A percentile compares a stretch with the other conserved stretches of the same genome.
These are phyloP conservation scores for Fagopyrum homotropicum DNA, from an alignment of 148 eudicot genomes.

Conservation along the genomic window DNA sequence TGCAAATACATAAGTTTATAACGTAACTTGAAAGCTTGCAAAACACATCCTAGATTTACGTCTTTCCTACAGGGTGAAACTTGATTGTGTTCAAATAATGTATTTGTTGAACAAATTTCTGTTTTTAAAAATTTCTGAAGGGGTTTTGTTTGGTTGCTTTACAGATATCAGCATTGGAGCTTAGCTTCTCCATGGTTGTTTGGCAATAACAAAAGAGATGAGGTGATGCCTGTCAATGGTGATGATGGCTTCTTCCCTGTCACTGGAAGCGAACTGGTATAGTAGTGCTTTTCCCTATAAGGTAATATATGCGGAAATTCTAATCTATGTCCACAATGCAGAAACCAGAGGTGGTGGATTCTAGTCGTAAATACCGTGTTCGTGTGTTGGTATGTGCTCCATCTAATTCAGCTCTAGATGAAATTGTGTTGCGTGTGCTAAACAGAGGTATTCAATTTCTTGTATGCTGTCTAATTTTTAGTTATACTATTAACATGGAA, in stretches of 20 bases:
- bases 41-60: background rate
- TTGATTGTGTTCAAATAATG: background rate
- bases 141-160: conserved; percentile 1
- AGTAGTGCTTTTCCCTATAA: conserved; percentile 4
- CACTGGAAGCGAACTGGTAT: conserved; percentile 83
- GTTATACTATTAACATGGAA: background rate
- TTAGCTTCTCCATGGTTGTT: conserved; percentile 89
- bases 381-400: conserved; percentile 98
- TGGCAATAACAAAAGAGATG: conserved; percentile 72
- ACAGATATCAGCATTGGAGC: conserved; percentile 60
- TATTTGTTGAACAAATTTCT: background rate
- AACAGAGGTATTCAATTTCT: conserved; percentile 47
- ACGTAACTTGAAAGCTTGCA: too few species aligned
- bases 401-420: conserved; percentile 98
- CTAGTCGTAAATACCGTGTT: conserved; percentile 86
- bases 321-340: conserved; percentile 21
- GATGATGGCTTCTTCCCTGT: conserved; percentile 89
- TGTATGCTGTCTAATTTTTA: background rate
- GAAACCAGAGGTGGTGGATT: conserved; percentile 93
- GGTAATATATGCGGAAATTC: background rate
- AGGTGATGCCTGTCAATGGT: conserved; percentile 75
- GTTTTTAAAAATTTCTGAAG: background rate
- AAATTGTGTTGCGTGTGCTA: conserved; percentile 79
- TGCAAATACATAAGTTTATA: too few species aligned
- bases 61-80: background rate